Evolutionary conservation across 208 protist species (phyloP).

Genomic region (Wallacemonas rigidus): DNA sequence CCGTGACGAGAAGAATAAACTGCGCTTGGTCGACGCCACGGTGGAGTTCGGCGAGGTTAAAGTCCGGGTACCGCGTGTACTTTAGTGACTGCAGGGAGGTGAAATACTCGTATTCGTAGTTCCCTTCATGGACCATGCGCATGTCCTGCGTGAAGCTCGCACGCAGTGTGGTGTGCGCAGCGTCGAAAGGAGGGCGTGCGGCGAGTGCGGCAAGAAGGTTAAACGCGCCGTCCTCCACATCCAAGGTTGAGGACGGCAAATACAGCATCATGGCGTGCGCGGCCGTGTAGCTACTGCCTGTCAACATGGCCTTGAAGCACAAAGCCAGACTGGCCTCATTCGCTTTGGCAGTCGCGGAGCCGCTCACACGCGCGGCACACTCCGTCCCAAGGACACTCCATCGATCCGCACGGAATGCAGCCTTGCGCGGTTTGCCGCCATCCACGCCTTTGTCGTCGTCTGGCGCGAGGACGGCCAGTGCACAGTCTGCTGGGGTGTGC

Average conservation of each 20-base stretch:
- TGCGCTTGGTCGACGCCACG: background rate
- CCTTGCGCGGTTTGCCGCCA: constrained; percentile 2
- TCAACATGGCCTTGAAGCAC: background rate
- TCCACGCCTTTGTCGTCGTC: background rate
- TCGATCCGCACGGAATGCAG: background rate
- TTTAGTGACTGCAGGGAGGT: background rate
- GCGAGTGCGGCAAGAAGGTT: constrained; percentile 2
- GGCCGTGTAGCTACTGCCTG: constrained; percentile 2
- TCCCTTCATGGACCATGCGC: background rate
- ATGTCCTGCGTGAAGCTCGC: constrained; percentile 2
- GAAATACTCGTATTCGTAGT: background rate
- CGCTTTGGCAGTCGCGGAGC: background rate
- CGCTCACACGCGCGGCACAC: background rate
- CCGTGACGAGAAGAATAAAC: constrained; percentile 1
- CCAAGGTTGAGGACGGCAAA: background rate
- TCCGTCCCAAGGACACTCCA: constrained; percentile 3
- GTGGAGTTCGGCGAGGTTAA: constrained; percentile 12
- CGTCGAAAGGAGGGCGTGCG: constrained; percentile 3
- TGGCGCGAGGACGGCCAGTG: background rate
- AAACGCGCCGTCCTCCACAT: constrained; percentile 10
- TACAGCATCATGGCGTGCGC: constrained; percentile 2
- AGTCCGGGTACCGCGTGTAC: constrained; percentile 11
- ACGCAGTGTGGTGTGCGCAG: background rate
- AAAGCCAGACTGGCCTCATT: constrained; percentile 6
- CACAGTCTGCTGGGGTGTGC: background rate